These are phyloP conservation scores for Nakazawaea ishiwadae DNA, from an alignment of 805 yeast species.

Conservation along the genomic window DNA sequence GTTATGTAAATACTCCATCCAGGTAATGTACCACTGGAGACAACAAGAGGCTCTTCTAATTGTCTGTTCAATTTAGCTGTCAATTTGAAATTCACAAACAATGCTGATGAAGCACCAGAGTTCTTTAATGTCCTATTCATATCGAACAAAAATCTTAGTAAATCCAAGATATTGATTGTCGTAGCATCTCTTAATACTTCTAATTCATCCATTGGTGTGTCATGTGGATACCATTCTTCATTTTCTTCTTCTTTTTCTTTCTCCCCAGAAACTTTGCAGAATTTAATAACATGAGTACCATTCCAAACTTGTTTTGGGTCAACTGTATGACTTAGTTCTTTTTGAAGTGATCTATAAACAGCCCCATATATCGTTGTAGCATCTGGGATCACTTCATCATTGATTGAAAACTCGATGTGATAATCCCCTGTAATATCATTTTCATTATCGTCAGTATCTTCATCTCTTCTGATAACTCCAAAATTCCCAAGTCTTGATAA, in stretches of 20 bases:
- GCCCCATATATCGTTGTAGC: constrained; percentile 79
- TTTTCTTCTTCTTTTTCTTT: constrained; percentile 22
- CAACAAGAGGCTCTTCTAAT: constrained; percentile 82
- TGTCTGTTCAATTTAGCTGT: constrained; percentile 85
- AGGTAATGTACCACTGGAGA: constrained; percentile 83
- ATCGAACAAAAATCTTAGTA: constrained; percentile 43
- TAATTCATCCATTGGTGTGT: constrained; percentile 21
- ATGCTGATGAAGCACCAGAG: constrained; percentile 24
- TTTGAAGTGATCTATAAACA: constrained; percentile 46
- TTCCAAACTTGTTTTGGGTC: constrained; percentile 55
- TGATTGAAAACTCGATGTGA: constrained; percentile 52
- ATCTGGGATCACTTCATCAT: constrained; percentile 53
- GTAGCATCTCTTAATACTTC: constrained; percentile 26
- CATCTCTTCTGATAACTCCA: neutral
- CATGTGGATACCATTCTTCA: constrained; percentile 26
- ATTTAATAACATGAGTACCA: constrained; percentile 47
- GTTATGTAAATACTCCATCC: constrained; percentile 79
- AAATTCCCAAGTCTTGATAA: constrained; percentile 18
- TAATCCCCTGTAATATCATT: constrained; percentile 19
- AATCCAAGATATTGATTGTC: constrained; percentile 36
- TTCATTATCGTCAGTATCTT: constrained; percentile 15
- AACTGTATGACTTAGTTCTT: constrained; percentile 31
- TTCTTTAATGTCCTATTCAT: constrained; percentile 26
- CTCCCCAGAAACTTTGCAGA: constrained; percentile 30
- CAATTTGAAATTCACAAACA: constrained; percentile 71